Base-by-base conservation (phyloP, 306 rosid genomes). In the Lupinus albus region DNA sequence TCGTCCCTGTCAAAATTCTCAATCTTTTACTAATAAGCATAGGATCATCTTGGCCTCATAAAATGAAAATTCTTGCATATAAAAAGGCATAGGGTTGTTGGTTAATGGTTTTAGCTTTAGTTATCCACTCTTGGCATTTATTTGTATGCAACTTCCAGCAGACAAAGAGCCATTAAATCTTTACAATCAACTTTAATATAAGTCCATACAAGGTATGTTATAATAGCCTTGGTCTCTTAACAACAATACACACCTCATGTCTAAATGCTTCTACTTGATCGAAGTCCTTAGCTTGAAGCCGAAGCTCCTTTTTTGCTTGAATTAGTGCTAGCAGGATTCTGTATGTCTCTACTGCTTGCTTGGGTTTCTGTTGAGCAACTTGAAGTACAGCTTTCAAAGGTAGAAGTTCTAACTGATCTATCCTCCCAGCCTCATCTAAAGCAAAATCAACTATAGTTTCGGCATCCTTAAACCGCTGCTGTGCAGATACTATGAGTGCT, bases 311-410 rank as follows among this genome's bases (percentile, higher is more conserved):
- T 57, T 70, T 80, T 42, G 90, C 88, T 85, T 81, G 87, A 78
- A 90, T 80, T 66, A 82, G 63, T 56, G 99, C 80, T 32, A 93
- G 82, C 85, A 93, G 82, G 78, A 86, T 71, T 83, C 95, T 86
- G 78, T 88, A 90, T 64, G 90, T 90, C 80, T 93, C 99, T 73
- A 90, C 82, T 50, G 99, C 97, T 78, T 86, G 87, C 80, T 88
- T 93, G 41, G 99, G 99, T 64, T 77, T 87, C 78, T 88, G 79
- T 80, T 76, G 87, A 60, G 96, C 54, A 78, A 93, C 83, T 85
- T 85, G 91, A 60, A 93, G 90, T 12, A 85, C 84, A 16, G 96
- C 96, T 79, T 90, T 90, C 80, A 90, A 68, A 77, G 96, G 81
- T 52, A 88, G 85, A 83, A 90, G 85, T 73, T 82, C 86, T 72